A percentile compares a stretch with the other conserved stretches of the same genome.
Evolutionary conservation across 345 rosid species (phyloP).

Genomic region (Crucihimalaya himalaica): DNA sequence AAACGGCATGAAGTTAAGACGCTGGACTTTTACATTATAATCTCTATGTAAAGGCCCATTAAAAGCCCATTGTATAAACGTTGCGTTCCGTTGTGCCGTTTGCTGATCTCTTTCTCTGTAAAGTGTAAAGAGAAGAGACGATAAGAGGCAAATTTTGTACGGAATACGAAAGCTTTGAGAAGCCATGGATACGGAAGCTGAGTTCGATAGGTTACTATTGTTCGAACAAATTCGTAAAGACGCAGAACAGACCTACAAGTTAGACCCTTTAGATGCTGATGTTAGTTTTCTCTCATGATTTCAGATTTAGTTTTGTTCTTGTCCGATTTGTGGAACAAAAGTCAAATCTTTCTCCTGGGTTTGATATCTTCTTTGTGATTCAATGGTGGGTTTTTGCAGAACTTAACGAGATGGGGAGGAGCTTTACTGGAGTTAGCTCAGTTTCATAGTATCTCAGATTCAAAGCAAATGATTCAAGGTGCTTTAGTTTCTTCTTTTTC

Average conservation of each 20-base stretch:
- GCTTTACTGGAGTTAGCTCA: constrained; percentile 83
- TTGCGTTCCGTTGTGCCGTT: background rate
- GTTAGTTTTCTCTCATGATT: constrained; percentile 42
- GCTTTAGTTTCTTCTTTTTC: no score
- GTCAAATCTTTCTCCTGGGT: constrained; percentile 3
- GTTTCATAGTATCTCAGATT: constrained; percentile 63
- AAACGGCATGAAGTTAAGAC: background rate
- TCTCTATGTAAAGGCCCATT: constrained; percentile 5
- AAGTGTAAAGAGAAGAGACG: background rate
- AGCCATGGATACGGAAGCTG: constrained; percentile 69
- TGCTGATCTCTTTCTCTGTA: background rate
- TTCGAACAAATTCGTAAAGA: constrained; percentile 84
- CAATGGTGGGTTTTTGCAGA: constrained; percentile 43
- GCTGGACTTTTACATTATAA: background rate
- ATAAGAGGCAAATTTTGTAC: constrained; percentile 13
- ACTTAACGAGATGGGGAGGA: constrained; percentile 87
- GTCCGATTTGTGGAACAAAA: background rate
- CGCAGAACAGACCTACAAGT: constrained; percentile 61
- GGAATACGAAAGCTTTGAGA: constrained; percentile 8
- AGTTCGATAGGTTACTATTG: constrained; percentile 65
- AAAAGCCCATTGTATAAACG: background rate
- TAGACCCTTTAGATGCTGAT: constrained; percentile 75
- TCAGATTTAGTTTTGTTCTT: constrained; percentile 11
- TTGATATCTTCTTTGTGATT: constrained; percentile 5
- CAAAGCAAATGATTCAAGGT: constrained; percentile 84